Evolutionary conservation across 306 rosid genomes (phyloP), one percentile per base, ranked within the genome.

Genomic region (Rosa lucieae): DNA sequence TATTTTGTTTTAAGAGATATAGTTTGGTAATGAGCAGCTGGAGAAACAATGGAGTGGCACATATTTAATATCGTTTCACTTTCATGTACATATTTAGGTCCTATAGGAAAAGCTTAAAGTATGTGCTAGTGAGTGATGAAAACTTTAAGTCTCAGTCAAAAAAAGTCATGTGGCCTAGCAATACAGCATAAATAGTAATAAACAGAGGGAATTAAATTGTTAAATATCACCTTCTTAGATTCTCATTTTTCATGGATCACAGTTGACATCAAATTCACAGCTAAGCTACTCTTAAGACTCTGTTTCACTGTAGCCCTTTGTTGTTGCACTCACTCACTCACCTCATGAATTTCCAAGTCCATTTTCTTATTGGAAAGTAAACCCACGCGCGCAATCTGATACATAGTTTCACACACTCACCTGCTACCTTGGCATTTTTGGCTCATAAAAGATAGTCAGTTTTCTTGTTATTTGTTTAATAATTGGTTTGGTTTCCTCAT

Each of bases 371-470:
- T 75, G 44, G 79, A 62, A 65, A 66, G 40, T 48, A 77, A 8
- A 42, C 43, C 40, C 80, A 67, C 80, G 80, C 80, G 74, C 74
- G 26, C 14, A 48, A 20, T 35, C 48, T 48, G 73, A 47, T 55
- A 18, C 52, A 21, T 3, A 39, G 10, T 18, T 7, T 65, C 70
- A 15, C 46, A 62, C 39, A 13, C 68, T 63, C 21, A 75, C 79
- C 78, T 81, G 86, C 86, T 81, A 77, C 82, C 74, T 82, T 52
- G 56, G 89, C 94, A 89, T 86, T 86, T 84, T 86, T 84, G 89
- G 87, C 82, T 77, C 76, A 82, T 18, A 26, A 47, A 43, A 48
- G 23, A 26, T 37, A 17, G 47, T 37, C 58, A 26, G 18, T 39
- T 67, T 17, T 6, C 11, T 67, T 77, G 76, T 86, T 86, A 49